phyloP scores from a whole-genome alignment of 176 grass and related monocot genomes.

The Aegilops umbellulata region DNA sequence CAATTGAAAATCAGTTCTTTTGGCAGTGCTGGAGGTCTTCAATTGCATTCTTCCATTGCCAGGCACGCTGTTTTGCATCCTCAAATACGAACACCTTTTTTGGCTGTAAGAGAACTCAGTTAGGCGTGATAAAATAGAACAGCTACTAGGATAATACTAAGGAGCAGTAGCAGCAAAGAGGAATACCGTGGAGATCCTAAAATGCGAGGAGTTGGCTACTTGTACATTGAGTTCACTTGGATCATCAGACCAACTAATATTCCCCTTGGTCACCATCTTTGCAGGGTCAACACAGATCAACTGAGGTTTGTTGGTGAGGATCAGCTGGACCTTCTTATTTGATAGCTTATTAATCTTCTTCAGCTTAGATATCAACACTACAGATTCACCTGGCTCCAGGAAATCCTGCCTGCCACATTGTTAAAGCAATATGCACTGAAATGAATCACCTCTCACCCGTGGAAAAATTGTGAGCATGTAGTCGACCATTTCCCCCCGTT shows the following conservation, averaged over 20 bases:
- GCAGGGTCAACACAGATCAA: conserved; percentile 88
- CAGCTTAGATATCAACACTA: conserved; percentile 92
- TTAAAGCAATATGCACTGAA: conserved; percentile 26
- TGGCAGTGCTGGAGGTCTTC: conserved; percentile 76
- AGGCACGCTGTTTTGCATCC: conserved; percentile 78
- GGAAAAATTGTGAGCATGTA: conserved; percentile 13
- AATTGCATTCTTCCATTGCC: conserved; percentile 96
- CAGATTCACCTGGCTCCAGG: conserved; percentile 74
- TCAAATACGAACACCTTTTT: conserved; percentile 91
- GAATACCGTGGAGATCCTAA: conserved; percentile 85
- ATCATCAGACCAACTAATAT: conserved; percentile 80
- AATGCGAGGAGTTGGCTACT: conserved; percentile 74
- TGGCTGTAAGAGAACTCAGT: conserved; percentile 56
- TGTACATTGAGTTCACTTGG: conserved; percentile 72
- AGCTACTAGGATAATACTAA: conserved; percentile 1
- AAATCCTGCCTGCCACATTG: conserved; percentile 81
- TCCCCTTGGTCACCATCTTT: conserved; percentile 80
- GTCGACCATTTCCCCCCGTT: neutral
- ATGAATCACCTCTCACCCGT: conserved; percentile 27
- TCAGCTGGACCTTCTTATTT: conserved; percentile 96
- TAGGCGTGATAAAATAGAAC: neutral
- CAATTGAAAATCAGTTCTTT: conserved; percentile 40
- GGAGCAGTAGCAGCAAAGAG: neutral
- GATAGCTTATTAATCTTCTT: conserved; percentile 96
- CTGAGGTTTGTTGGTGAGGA: conserved; percentile 92